These are phyloP conservation scores for Pythium aphanidermatum DNA, from an alignment of 352 stramenopile genomes.

Conservation along the genomic window DNA sequence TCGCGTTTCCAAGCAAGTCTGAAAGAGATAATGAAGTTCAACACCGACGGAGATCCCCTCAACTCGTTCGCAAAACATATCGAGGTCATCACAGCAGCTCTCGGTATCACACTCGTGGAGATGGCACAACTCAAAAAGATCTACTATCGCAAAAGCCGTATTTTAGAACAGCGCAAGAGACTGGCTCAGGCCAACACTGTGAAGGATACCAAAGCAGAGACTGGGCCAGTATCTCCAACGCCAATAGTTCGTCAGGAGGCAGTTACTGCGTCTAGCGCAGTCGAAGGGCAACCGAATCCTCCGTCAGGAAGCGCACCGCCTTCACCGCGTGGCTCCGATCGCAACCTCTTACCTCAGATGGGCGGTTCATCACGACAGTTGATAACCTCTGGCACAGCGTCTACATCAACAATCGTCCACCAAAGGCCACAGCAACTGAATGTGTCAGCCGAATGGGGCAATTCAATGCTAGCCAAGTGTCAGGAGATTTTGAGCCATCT, in stretches of 20 bases:
- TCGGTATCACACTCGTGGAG: constrained; percentile 48
- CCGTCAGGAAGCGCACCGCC: neutral
- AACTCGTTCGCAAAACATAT: constrained; percentile 66
- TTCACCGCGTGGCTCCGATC: too few species aligned
- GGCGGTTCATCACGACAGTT: too few species aligned
- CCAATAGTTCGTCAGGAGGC: too few species aligned
- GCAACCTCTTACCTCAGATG: too few species aligned
- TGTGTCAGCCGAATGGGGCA: constrained; percentile 8
- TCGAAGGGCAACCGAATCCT: too few species aligned
- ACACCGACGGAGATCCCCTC: constrained; percentile 60
- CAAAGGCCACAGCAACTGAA: neutral
- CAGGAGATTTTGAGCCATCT: constrained; percentile 37
- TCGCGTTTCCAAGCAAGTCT: constrained; percentile 58
- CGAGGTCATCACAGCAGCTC: constrained; percentile 58
- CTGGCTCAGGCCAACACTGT: neutral
- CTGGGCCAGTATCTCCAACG: too few species aligned
- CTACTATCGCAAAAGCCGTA: constrained; percentile 26
- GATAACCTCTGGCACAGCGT: too few species aligned
- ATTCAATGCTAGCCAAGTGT: constrained; percentile 33
- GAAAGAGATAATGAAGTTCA: constrained; percentile 76
- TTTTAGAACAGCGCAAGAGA: constrained; percentile 17
- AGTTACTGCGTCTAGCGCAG: too few species aligned
- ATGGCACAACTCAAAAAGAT: constrained; percentile 54
- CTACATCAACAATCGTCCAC: too few species aligned
- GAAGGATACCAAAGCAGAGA: too few species aligned